A percentile compares a stretch with the other conserved stretches of the same genome.
Evolutionary conservation across 2,329 filamentous ascomycete species (phyloP).

Genomic region (Clarireedia monteithiana): DNA sequence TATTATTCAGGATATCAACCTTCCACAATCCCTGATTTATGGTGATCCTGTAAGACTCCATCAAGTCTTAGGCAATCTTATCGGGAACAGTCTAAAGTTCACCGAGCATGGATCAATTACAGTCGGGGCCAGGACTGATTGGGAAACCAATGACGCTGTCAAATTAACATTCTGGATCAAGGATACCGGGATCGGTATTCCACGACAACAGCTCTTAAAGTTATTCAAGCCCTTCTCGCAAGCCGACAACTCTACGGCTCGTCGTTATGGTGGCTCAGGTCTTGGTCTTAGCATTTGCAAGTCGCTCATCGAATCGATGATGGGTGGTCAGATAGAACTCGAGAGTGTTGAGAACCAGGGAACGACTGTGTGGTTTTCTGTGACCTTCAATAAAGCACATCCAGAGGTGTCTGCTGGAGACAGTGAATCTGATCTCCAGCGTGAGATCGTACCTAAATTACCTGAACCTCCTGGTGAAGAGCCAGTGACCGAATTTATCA

Average conservation of each 20-base stretch:
- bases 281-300: constrained; percentile 92
- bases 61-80: constrained; percentile 70
- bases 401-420: constrained; percentile 51
- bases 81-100: constrained; percentile 92
- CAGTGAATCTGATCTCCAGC: constrained; percentile 32
- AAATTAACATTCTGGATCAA: constrained; percentile 77
- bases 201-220: constrained; percentile 71
- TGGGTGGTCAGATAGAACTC: constrained; percentile 77
- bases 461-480: constrained; percentile 34
- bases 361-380: constrained; percentile 68
- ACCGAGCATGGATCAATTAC: constrained; percentile 82
- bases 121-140: constrained; percentile 66
- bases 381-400: constrained; percentile 78
- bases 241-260: constrained; percentile 81
- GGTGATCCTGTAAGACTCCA: constrained; percentile 60
- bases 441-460: constrained; percentile 34
- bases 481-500: constrained; percentile 41
- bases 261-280: constrained; percentile 87
- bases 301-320: constrained; percentile 85
- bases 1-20: constrained; percentile 62
- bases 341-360: constrained; percentile 67
- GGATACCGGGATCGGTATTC: constrained; percentile 89
- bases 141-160: constrained; percentile 61
- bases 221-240: constrained; percentile 91
- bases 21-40: constrained; percentile 60